These are phyloP conservation scores for Lodderomyces orthopsilosis DNA, from an alignment of 1,139 yeast genomes.

Conservation along the genomic window DNA sequence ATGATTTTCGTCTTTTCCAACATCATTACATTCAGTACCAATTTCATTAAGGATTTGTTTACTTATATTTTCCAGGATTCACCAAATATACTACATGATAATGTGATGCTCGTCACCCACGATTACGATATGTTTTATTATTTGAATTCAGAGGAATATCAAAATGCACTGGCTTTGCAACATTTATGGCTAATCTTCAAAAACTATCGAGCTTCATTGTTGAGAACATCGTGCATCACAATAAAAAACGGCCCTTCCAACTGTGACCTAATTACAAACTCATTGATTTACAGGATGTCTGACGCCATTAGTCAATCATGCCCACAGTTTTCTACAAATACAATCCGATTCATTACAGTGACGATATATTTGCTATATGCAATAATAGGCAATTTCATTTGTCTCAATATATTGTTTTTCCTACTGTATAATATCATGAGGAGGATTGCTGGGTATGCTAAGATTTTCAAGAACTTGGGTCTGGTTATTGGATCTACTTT, in stretches of 20 bases:
- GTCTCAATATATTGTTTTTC: constrained; percentile 23
- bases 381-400: constrained; percentile 28
- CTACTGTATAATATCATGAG: constrained; percentile 12
- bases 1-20: constrained; percentile 26
- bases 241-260: constrained; percentile 4
- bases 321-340: constrained; percentile 9
- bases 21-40: constrained; percentile 30
- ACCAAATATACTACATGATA: constrained; percentile 11
- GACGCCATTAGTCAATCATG: constrained; percentile 19
- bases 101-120: constrained; percentile 14
- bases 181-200: constrained; percentile 4
- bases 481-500: constrained; percentile 6
- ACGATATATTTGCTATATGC: constrained; percentile 28
- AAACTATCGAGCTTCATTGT: constrained; percentile 9
- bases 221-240: constrained; percentile 9
- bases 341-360: constrained; percentile 21
- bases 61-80: constrained; percentile 27
- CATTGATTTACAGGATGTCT: constrained; percentile 31
- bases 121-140: constrained; percentile 16
- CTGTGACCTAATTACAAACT: constrained; percentile 11
- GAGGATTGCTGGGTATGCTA: constrained; percentile 10
- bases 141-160: constrained; percentile 11
- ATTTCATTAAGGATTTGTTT: constrained; percentile 27
- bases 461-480: constrained; percentile 10
- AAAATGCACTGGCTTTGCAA: constrained; percentile 10